phyloP scores from a whole-genome alignment of 345 rosid species.

The Pistacia integerrima region DNA sequence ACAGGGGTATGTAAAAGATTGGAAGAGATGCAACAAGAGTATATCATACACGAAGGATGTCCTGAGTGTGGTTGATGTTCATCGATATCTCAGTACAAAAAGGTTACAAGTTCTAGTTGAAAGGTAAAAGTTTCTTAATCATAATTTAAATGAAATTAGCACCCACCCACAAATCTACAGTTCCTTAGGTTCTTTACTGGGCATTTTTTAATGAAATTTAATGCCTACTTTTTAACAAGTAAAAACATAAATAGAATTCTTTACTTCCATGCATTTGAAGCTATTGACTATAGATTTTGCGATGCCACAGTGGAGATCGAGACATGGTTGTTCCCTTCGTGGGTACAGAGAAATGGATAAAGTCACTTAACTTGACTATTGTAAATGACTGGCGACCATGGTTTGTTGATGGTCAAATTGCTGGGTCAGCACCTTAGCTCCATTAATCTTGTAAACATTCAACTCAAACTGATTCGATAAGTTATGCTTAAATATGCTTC shows the following conservation, averaged over 20 bases:
- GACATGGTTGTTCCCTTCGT: conserved; percentile 32
- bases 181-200: too few species aligned
- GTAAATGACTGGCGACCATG: conserved; percentile 30
- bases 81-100: conserved; percentile 26
- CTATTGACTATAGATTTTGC: neutral
- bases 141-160: too few species aligned
- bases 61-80: conserved; percentile 25
- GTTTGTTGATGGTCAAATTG: conserved; percentile 33
- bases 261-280: neutral
- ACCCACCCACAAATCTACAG: too few species aligned
- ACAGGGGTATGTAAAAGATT: conserved; percentile 27
- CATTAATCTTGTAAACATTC: neutral
- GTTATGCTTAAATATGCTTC: neutral
- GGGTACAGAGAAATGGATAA: conserved; percentile 35
- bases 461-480: neutral
- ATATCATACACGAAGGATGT: conserved; percentile 29
- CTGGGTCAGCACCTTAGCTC: conserved; percentile 22
- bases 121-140: conserved; percentile 10
- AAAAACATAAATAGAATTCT: too few species aligned
- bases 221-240: too few species aligned
- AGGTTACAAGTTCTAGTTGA: conserved; percentile 27
- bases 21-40: conserved; percentile 39
- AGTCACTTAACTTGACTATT: conserved; percentile 28
- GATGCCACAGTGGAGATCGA: conserved; percentile 32
- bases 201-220: too few species aligned